Base-by-base conservation (phyloP, 2,329 filamentous ascomycete species). In the Cadophora gregata region DNA sequence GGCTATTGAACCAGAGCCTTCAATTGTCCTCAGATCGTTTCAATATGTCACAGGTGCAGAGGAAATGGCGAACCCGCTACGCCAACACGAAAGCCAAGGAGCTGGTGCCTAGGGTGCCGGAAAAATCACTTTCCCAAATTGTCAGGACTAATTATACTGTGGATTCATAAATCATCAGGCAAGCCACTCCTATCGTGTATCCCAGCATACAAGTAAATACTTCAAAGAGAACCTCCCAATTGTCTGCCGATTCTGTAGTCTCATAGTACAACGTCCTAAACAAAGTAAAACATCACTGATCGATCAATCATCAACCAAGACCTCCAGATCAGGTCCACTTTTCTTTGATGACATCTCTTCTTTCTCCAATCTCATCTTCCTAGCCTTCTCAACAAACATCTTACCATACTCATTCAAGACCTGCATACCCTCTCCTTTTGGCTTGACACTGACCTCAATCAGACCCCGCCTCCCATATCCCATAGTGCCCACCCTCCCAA, bases 351-450 rank as follows among this genome's bases (percentile, higher is more conserved):
- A 21, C 16, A 2, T 33, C 9, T 31, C 25, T 31, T 36, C 19
- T 9, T 21, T 31, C 4, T 56, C 53, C n/a, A 21, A 1, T n/a
- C 38, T 38, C 29, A 36, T 24, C n/a, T 14, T 21, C 31, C 53
- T 56, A 0, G 38, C 31, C 21, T 59, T 33, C 5, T 45, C 24
- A 27, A 42, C 33, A 42, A 59, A 45, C 29, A 27, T 29, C 56
- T 24, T 42, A 21, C 38, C 56, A 59, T 59, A 59, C 19, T 25
- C 56, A 27, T 59, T 59, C 29, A 59, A 45, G 12, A 59, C 9
- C 8, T n/a, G 8, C 25, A 29, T 45, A 7, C 56, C 56, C 24
- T 59, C 10, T 9, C 12, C 14, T 25, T 29, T 59, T 14, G 24
- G 19, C 16, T 33, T 45, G 12, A 59, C 56, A 2, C 36, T 29